Conservation (phyloP, 2,329 filamentous ascomycete genomes). For the Trichoderma sp. region DNA sequence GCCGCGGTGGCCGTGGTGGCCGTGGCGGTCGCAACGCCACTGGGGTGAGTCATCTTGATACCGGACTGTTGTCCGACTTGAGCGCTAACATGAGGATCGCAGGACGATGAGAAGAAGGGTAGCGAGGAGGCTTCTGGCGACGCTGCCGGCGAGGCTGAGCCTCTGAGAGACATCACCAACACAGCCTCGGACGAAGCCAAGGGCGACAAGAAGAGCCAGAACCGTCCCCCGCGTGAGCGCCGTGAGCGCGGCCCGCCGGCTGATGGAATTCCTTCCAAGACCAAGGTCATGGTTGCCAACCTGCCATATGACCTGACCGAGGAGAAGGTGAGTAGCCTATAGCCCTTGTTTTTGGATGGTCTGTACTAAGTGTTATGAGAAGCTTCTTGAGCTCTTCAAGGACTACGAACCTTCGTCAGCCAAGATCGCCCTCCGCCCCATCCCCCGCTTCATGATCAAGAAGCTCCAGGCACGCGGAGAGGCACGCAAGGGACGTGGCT, state of each 20-base stretch:
- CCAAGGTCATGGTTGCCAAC: slow-evolving; percentile 99
- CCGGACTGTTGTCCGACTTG: not conserved
- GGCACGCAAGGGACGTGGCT: slow-evolving; percentile 97
- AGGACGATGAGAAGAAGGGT: slow-evolving; percentile 53
- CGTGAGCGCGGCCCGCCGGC: slow-evolving; percentile 91
- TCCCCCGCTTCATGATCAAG: slow-evolving; percentile 99
- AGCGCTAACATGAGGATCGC: not conserved
- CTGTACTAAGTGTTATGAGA: slow-evolving; percentile 28
- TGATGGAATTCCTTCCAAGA: slow-evolving; percentile 97
- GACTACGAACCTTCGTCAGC: slow-evolving; percentile 90
- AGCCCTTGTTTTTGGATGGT: not conserved
- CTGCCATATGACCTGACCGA: slow-evolving; percentile 97
- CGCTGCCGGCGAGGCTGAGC: slow-evolving; percentile 53
- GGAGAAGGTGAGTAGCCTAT: slow-evolving; percentile 71
- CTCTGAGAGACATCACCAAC: slow-evolving; percentile 65
- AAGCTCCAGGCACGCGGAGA: slow-evolving; percentile 98
- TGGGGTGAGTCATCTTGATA: slow-evolving; percentile 45
- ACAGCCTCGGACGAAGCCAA: slow-evolving; percentile 59
- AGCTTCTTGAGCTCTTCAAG: slow-evolving; percentile 97
- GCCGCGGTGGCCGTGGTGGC: slow-evolving; percentile 66
- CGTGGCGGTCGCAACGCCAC: slow-evolving; percentile 56
- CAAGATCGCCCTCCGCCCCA: slow-evolving; percentile 98
- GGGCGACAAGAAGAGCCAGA: slow-evolving; percentile 45
- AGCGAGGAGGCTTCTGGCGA: slow-evolving; percentile 44
- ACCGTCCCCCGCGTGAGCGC: slow-evolving; percentile 61